These are phyloP conservation scores for Sporothrix humicola DNA, from an alignment of 2,329 filamentous ascomycete genomes.

Conservation along the genomic window DNA sequence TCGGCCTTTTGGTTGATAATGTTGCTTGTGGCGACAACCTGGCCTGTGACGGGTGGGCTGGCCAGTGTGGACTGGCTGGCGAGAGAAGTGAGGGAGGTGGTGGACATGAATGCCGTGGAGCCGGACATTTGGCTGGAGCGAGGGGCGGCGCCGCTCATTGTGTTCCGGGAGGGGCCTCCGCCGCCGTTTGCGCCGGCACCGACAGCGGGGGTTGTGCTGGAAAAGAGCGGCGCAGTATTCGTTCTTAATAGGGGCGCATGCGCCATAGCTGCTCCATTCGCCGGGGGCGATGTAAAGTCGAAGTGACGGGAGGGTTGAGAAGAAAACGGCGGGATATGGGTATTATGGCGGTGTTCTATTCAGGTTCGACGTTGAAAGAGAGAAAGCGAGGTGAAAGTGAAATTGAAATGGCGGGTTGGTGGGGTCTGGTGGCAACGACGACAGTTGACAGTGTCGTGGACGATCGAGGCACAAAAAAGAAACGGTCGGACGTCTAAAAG, in stretches of 20 bases:
- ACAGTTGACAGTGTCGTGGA: neutral
- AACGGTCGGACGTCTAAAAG: neutral
- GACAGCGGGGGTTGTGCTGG: conserved; percentile 51
- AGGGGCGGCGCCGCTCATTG: conserved; percentile 59
- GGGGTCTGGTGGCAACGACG: neutral
- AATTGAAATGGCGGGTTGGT: conserved; percentile 5
- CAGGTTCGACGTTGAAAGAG: neutral
- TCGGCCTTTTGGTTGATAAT: conserved; percentile 98
- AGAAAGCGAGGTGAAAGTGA: conserved; percentile 2
- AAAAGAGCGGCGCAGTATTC: conserved; percentile 62
- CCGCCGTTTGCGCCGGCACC: conserved; percentile 48
- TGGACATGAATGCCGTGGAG: conserved; percentile 61
- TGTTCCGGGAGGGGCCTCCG: conserved; percentile 44
- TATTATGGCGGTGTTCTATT: too few relatives aligned
- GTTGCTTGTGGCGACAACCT: conserved; percentile 80
- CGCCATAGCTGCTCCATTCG: conserved; percentile 61
- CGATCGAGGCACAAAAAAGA: neutral
- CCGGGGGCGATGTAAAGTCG: conserved; percentile 31
- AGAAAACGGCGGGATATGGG: neutral
- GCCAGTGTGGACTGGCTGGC: conserved; percentile 52
- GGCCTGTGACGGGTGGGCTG: conserved; percentile 57
- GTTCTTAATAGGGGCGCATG: conserved; percentile 65
- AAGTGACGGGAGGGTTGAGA: neutral
- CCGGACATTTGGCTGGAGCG: conserved; percentile 67
- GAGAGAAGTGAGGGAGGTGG: conserved; percentile 58